Evolutionary conservation across 225 moss, liverwort and hornwort species (phyloP).

Genomic region (Pseudisothecium myosuroides): DNA sequence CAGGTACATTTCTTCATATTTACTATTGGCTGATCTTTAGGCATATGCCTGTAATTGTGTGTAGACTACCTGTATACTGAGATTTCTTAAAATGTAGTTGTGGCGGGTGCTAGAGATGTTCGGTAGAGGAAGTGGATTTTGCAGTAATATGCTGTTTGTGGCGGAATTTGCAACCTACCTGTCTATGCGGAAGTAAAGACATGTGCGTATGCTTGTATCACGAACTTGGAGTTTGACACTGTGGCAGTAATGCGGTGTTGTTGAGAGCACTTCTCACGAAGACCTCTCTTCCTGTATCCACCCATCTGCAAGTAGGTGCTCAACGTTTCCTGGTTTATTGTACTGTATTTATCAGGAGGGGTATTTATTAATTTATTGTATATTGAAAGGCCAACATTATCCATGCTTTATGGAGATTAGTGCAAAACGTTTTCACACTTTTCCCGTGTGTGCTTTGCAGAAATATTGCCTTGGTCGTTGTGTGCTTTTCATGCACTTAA

Average conservation of each 20-base stretch:
- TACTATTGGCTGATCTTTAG: neutral
- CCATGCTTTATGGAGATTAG: neutral
- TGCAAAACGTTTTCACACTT: neutral
- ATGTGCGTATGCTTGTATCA: neutral
- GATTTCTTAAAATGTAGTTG: neutral
- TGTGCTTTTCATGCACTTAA: constrained; percentile 78
- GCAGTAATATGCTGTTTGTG: neutral
- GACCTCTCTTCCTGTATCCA: constrained; percentile 55
- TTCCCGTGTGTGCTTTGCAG: constrained; percentile 27
- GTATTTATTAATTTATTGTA: neutral
- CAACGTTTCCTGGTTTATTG: neutral
- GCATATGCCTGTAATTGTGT: neutral
- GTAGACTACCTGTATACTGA: neutral
- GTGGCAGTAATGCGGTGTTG: constrained; percentile 73
- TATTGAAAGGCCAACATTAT: neutral
- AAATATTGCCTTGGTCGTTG: constrained; percentile 88
- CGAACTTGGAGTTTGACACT: constrained; percentile 8
- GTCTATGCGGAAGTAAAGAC: neutral
- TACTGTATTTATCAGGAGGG: neutral
- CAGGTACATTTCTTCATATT: constrained; percentile 29
- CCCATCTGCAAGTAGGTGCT: constrained; percentile 70
- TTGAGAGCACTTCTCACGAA: constrained; percentile 75
- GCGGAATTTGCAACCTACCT: neutral
- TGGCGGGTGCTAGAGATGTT: neutral
- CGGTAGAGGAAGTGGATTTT: neutral